Evolutionary conservation across 2,329 filamentous ascomycete species (phyloP), one percentile per base, ranked within the genome.

Genomic region (Fusarium denticulatum): DNA sequence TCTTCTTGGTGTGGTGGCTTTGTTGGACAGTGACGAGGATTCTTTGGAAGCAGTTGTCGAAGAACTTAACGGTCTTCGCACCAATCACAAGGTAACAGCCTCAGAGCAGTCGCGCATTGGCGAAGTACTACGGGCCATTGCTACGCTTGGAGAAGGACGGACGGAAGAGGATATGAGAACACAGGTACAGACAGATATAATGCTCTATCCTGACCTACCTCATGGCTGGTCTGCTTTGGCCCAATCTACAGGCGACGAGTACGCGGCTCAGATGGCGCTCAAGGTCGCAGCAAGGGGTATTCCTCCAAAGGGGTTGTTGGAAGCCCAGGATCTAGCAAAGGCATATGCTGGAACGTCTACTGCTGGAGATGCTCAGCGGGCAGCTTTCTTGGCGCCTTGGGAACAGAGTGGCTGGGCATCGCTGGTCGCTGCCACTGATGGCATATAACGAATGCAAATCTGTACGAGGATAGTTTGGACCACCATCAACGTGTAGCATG

Each of bases 361-460:
- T 66, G 86, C 90, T 7, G 89, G 88, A 7, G 93, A 97, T 86
- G 92, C 93, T 28, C 93, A 97, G 82, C 89, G 88, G 72, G 92
- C 93, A 12, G 88, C 95, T 50, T 88, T 96, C 81, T 82, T 97
- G 75, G 94, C 95, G 42, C 96, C 96, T 11, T 98, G 96, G 95
- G 86, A 84, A 64, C 81, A 74, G 47, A 84, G 84, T 28, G 91
- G 91, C 1, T 96, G 94, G 94, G 83, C 85, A 64, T 87, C 86
- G 6, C 78, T 94, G 76, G 82, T 77, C 30, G 61, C 64, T 49
- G 77, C 77, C 15, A 79, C 80, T 16, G 76, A 76, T 49, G 74
- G 73, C 5, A 62, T 79, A 22, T 75, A 64, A 59, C 11, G 16
- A 22, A 22, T 43, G 22, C 12, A 30, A 24, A 34, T 24, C 3